Conservation (phyloP, 2,329 filamentous ascomycete genomes). For the Colletotrichum camelliae region DNA sequence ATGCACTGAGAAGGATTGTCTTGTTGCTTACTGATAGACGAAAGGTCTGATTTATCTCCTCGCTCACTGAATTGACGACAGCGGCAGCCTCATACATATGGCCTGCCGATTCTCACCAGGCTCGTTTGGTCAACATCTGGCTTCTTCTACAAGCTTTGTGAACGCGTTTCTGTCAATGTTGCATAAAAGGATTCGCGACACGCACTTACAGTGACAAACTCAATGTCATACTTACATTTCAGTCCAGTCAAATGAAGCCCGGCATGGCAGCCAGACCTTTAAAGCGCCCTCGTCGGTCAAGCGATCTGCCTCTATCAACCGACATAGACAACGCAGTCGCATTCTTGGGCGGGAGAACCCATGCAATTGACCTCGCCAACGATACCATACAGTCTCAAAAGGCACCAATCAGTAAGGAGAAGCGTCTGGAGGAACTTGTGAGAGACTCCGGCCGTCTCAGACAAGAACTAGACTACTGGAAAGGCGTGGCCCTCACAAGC, state of each 20-base stretch:
- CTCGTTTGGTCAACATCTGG: not conserved
- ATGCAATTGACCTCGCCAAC: not conserved
- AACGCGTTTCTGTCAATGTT: not conserved
- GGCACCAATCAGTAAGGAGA: not conserved
- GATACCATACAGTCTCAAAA: not conserved
- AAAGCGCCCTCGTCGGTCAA: not conserved
- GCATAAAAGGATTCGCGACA: not conserved
- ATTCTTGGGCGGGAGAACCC: not conserved
- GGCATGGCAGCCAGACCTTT: not conserved
- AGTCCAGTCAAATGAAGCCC: not conserved
- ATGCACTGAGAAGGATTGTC: not conserved
- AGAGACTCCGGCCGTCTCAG: not conserved
- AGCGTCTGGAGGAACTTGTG: conserved; percentile 52
- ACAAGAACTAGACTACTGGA: not conserved
- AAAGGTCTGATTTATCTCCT: not conserved
- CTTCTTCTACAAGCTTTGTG: not conserved
- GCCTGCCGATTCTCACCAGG: not conserved
- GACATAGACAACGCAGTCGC: not conserved
- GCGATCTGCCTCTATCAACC: not conserved
- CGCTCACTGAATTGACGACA: not conserved
- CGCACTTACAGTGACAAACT: too few relatives aligned
- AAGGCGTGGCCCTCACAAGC: not conserved
- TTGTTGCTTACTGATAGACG: not conserved
- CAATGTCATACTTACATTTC: too few relatives aligned
- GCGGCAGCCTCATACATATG: not conserved